These are phyloP conservation scores for Quercus glauca DNA, from an alignment of 306 rosid species.

Conservation along the genomic window DNA sequence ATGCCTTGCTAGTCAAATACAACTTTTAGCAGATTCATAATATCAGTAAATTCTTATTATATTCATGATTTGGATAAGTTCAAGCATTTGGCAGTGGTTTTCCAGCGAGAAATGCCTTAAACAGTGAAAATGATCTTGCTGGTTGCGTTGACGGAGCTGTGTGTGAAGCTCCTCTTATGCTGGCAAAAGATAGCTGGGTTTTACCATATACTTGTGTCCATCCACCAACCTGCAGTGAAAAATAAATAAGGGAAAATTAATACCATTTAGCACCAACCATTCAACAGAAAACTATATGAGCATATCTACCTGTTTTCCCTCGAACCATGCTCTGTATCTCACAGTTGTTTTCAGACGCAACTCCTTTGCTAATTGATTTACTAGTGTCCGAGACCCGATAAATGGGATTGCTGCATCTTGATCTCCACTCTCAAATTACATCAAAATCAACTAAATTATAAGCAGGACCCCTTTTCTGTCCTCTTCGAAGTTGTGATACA, in stretches of 20 bases:
- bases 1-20: too few species aligned
- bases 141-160: slow-evolving; percentile 22
- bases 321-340: slow-evolving; percentile 35
- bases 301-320: slow-evolving; percentile 30
- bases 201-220: slow-evolving; percentile 32
- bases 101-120: slow-evolving; percentile 21
- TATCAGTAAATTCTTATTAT: not conserved
- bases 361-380: slow-evolving; percentile 38
- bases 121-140: slow-evolving; percentile 21
- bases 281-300: not conserved
- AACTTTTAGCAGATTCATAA: too few species aligned
- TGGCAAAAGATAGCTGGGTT: slow-evolving; percentile 21
- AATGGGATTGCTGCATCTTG: slow-evolving; percentile 45
- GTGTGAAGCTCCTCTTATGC: slow-evolving; percentile 32
- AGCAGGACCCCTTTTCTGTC: too few species aligned
- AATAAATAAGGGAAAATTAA: not conserved
- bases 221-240: slow-evolving; percentile 31
- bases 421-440: slow-evolving; percentile 26
- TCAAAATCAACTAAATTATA: too few species aligned
- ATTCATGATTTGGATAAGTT: not conserved
- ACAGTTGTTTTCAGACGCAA: slow-evolving; percentile 21
- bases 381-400: slow-evolving; percentile 39
- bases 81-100: slow-evolving; percentile 24
- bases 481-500: too few species aligned
- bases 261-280: not conserved